A percentile compares a stretch with the other conserved stretches of the same genome.
Conservation (phyloP, 176 grass and related monocot species). For the Cymbopogon citratus region DNA sequence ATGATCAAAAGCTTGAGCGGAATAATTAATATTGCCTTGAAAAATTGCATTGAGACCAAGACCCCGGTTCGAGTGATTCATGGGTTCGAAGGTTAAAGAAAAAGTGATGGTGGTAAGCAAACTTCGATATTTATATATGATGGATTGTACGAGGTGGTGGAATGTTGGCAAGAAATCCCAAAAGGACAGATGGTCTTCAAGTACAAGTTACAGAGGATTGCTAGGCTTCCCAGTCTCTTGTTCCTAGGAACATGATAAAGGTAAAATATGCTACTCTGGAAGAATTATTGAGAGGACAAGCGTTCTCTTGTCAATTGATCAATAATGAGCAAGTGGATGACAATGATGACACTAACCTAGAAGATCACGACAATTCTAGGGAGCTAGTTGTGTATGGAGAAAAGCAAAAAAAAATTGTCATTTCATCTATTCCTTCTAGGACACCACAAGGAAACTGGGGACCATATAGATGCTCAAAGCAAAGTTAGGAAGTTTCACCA, state of each 20-base stretch:
- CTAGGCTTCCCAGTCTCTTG: conserved; percentile 1
- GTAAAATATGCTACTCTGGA: background rate
- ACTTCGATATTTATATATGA: no score
- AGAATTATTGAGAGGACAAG: background rate
- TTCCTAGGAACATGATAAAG: conserved; percentile 27
- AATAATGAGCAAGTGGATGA: conserved; percentile 9
- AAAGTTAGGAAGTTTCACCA: conserved; percentile 48
- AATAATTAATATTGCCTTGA: no score
- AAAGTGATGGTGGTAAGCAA: no score
- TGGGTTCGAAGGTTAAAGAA: no score
- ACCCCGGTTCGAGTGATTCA: no score
- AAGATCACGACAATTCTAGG: conserved; percentile 22
- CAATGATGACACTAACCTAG: conserved; percentile 2
- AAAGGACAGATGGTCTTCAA: no score
- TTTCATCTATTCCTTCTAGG: conserved; percentile 33
- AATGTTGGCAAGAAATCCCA: no score
- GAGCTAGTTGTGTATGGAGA: conserved; percentile 20
- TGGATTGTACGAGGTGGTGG: no score
- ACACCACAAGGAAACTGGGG: background rate
- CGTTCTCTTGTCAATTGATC: background rate
- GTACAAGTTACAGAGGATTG: no score
- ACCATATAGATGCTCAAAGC: conserved; percentile 28
- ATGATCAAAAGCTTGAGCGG: no score
- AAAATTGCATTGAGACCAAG: no score
- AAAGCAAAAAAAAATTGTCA: conserved; percentile 21